phyloP scores from a whole-genome alignment of 495 filamentous ascomycete species.

The Chaetomium cochliodes region DNA sequence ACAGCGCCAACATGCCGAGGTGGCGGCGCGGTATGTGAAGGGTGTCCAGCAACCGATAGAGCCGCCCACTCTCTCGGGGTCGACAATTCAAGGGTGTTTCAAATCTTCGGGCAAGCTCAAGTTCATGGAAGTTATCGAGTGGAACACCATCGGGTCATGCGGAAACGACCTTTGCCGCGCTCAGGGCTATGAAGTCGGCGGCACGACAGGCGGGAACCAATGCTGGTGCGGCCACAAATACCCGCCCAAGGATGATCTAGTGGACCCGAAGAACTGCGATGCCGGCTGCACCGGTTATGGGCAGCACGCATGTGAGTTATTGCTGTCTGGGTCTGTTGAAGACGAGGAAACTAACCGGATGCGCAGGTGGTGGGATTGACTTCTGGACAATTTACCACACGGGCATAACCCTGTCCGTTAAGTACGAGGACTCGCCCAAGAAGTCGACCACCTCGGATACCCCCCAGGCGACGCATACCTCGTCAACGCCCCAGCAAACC shows the following conservation, averaged over 20 bases:
- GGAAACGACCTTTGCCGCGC: conserved; percentile 18
- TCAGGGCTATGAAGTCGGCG: conserved; percentile 21
- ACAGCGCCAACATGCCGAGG: background rate
- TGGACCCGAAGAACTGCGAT: conserved; percentile 54
- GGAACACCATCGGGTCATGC: conserved; percentile 27
- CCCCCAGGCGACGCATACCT: background rate
- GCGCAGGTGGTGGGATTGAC: conserved; percentile 53
- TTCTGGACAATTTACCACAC: conserved; percentile 53
- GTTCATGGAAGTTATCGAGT: background rate
- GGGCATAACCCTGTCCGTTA: conserved; percentile 37
- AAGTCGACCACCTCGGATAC: conserved; percentile 5
- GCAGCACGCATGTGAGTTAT: conserved; percentile 57
- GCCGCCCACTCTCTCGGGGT: conserved; percentile 3
- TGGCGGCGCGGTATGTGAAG: conserved; percentile 1
- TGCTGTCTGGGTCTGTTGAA: background rate
- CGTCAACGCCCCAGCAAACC: background rate
- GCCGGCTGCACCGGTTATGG: conserved; percentile 56
- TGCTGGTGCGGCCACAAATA: conserved; percentile 65
- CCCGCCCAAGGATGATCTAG: conserved; percentile 49
- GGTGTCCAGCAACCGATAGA: conserved; percentile 15
- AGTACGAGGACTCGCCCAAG: background rate
- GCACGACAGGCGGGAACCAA: conserved; percentile 25
- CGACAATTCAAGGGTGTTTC: conserved; percentile 37
- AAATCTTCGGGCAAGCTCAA: conserved; percentile 25
- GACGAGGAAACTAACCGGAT: conserved; percentile 30